These are phyloP conservation scores for Tuber umbilicatum DNA, from an alignment of 495 filamentous ascomycete genomes.

Conservation along the genomic window DNA sequence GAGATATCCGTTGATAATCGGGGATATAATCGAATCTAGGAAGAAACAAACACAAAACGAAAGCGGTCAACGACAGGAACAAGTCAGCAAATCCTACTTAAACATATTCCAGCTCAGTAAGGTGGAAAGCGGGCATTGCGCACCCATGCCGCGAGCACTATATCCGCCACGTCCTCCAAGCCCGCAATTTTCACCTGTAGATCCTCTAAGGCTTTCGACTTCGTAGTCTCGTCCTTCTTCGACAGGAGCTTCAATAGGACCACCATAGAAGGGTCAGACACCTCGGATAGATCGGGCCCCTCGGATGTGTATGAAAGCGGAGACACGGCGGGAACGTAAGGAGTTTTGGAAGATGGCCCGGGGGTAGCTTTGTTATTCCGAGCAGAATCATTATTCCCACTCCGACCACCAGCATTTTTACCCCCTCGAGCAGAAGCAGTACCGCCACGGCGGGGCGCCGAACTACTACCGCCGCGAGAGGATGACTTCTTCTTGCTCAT, in stretches of 20 bases:
- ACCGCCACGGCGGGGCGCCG: background rate
- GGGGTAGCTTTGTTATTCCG: background rate
- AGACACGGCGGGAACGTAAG: constrained; percentile 26
- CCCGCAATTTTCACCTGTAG: constrained; percentile 57
- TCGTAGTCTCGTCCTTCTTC: constrained; percentile 90
- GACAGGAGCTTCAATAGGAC: constrained; percentile 85
- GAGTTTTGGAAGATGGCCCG: constrained; percentile 9
- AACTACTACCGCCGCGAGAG: background rate
- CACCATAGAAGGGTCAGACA: constrained; percentile 71
- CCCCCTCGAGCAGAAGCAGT: background rate
- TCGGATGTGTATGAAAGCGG: constrained; percentile 75
- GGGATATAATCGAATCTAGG: constrained; percentile 75
- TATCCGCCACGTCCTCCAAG: constrained; percentile 60
- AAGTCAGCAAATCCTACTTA: background rate
- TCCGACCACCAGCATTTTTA: background rate
- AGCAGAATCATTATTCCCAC: background rate
- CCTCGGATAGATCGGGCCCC: constrained; percentile 68
- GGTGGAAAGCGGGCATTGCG: constrained; percentile 31
- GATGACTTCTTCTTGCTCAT: constrained; percentile 5
- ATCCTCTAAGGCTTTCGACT: constrained; percentile 87
- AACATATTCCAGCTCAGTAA: constrained; percentile 37
- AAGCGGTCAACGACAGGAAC: constrained; percentile 18
- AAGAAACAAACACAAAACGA: constrained; percentile 11
- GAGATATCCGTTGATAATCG: constrained; percentile 80
- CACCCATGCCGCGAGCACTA: constrained; percentile 81